These are phyloP conservation scores for Phytophthora cactorum DNA, from an alignment of 352 stramenopile genomes.

Conservation along the genomic window DNA sequence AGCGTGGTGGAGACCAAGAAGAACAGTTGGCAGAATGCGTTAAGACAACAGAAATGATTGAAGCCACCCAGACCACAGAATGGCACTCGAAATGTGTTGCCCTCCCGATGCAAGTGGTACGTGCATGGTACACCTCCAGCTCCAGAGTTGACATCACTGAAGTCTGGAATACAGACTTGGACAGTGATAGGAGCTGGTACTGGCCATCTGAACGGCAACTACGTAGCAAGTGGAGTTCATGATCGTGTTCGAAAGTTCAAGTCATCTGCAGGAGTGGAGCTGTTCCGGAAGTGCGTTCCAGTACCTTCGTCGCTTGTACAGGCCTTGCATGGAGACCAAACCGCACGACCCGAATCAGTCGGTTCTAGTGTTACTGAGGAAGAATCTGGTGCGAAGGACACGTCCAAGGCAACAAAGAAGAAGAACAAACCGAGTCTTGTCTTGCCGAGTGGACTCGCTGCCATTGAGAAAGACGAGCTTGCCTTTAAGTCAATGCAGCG, in stretches of 20 bases:
- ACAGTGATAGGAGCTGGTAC: slow-evolving; percentile 57
- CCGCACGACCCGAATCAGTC: slow-evolving; percentile 3
- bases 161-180: slow-evolving; percentile 73
- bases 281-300: slow-evolving; percentile 73
- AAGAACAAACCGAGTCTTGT: slow-evolving; percentile 1
- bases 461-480: slow-evolving; percentile 48
- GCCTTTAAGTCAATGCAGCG: slow-evolving; percentile 70
- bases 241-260: slow-evolving; percentile 66
- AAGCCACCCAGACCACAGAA: too few species aligned
- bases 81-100: too few species aligned
- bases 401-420: not conserved
- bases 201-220: slow-evolving; percentile 65
- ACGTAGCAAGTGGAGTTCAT: slow-evolving; percentile 64
- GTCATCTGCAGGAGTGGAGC: slow-evolving; percentile 62
- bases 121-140: slow-evolving; percentile 45
- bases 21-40: too few species aligned
- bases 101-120: too few species aligned
- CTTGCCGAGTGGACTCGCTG: slow-evolving; percentile 45
- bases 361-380: slow-evolving; percentile 4
- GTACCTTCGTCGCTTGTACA: slow-evolving; percentile 51
- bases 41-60: too few species aligned
- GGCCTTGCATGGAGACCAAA: slow-evolving; percentile 36
- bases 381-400: not conserved
- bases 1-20: too few species aligned
- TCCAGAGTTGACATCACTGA: slow-evolving; percentile 37